phyloP scores from a whole-genome alignment of 2,329 filamentous ascomycete genomes.

The Aspergillus glaucus region DNA sequence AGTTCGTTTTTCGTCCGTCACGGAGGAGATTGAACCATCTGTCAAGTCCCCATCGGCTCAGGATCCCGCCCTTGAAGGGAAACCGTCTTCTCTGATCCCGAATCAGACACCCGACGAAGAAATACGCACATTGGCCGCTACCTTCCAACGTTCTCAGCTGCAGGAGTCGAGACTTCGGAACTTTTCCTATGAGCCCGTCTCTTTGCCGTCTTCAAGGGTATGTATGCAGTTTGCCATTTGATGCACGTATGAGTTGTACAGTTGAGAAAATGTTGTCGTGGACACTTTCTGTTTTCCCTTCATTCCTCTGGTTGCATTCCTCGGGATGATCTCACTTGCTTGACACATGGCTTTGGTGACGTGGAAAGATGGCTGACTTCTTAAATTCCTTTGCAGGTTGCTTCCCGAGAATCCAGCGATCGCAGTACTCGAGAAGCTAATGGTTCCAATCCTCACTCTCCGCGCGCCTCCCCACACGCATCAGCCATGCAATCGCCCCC shows the following conservation, averaged over 20 bases:
- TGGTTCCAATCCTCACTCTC: conserved; percentile 60
- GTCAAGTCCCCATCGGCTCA: conserved; percentile 21
- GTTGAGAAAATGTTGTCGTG: background rate
- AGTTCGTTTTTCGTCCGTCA: conserved; percentile 66
- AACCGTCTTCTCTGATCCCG: conserved; percentile 9
- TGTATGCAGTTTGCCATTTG: conserved; percentile 15
- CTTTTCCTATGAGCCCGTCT: conserved; percentile 85
- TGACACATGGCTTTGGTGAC: background rate
- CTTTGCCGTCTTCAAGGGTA: conserved; percentile 58
- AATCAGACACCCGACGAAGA: conserved; percentile 50
- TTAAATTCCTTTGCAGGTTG: conserved; percentile 23
- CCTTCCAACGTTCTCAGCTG: conserved; percentile 65
- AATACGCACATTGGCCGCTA: conserved; percentile 64
- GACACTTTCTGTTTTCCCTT: background rate
- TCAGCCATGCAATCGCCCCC: conserved; percentile 79
- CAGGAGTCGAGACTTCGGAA: conserved; percentile 79
- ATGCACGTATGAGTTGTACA: background rate
- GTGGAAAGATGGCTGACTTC: background rate
- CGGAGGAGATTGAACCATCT: conserved; percentile 61
- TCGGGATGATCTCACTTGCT: background rate
- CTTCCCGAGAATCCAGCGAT: conserved; percentile 54
- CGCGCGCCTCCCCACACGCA: conserved; percentile 59
- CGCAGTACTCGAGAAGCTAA: conserved; percentile 51
- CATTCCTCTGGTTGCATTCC: background rate
- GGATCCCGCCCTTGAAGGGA: conserved; percentile 2